A percentile compares a stretch with the other conserved stretches of the same genome.
phyloP scores from a whole-genome alignment of 2,329 filamentous ascomycete species.

The Ophiostoma angusticollis region DNA sequence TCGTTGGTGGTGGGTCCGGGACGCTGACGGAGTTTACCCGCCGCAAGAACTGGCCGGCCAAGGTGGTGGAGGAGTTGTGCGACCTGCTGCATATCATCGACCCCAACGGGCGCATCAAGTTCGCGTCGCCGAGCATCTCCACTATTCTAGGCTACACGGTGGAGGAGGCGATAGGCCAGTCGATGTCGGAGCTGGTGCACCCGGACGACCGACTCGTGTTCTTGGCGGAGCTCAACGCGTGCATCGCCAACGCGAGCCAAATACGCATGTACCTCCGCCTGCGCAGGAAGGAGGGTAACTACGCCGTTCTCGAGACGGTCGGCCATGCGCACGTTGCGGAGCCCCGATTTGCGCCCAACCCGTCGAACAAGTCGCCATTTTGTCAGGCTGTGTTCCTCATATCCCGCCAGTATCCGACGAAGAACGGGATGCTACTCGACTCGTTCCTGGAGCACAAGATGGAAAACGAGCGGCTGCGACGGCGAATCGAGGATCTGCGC shows the following conservation, averaged over 20 bases:
- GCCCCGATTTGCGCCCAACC: constrained; percentile 49
- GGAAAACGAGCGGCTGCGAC: constrained; percentile 77
- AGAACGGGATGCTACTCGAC: constrained; percentile 72
- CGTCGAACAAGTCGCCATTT: constrained; percentile 52
- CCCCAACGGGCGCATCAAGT: constrained; percentile 69
- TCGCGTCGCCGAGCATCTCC: constrained; percentile 69
- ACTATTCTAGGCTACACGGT: constrained; percentile 62
- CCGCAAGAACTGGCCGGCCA: constrained; percentile 68
- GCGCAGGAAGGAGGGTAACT: constrained; percentile 51
- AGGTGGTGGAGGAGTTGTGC: constrained; percentile 77
- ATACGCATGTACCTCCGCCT: constrained; percentile 69
- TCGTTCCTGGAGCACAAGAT: constrained; percentile 95
- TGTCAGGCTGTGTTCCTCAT: constrained; percentile 92
- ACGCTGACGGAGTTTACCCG: constrained; percentile 47
- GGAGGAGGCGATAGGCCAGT: constrained; percentile 58
- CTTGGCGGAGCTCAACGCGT: constrained; percentile 76
- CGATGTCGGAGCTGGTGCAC: constrained; percentile 74
- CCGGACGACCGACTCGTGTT: constrained; percentile 73
- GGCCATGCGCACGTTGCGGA: constrained; percentile 80
- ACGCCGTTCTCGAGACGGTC: constrained; percentile 77
- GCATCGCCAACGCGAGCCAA: constrained; percentile 65
- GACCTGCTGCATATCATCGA: constrained; percentile 84
- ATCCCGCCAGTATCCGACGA: constrained; percentile 78
- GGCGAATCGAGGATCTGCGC: constrained; percentile 73
- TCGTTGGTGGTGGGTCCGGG: constrained; percentile 30